Percentiles rank a stretch among this genome's conserved stretches.
phyloP scores from a whole-genome alignment of 148 eudicot species.

The Tetragonia tetragonoides region DNA sequence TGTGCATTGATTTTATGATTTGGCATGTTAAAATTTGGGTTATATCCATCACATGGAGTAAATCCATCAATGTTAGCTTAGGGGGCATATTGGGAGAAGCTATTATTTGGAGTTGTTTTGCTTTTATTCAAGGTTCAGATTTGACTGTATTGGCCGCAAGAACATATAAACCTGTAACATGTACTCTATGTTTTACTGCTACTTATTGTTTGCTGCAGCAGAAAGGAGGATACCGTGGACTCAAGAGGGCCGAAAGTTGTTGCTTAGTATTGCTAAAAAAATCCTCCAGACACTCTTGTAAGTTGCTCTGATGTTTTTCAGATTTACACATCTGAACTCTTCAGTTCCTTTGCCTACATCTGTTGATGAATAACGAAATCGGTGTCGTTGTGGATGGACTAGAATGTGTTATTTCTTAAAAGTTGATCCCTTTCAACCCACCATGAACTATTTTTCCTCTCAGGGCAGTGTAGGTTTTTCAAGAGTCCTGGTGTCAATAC shows the following conservation, averaged over 20 bases:
- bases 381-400: neutral
- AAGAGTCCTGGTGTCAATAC: neutral
- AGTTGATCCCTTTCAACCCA: neutral
- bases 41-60: neutral
- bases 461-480: neutral
- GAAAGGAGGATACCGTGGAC: conserved; percentile 29
- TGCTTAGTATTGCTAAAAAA: conserved; percentile 75
- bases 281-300: conserved; percentile 81
- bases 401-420: too few relatives aligned
- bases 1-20: neutral
- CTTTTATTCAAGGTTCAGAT: neutral
- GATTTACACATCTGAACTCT: neutral
- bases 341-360: neutral
- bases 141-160: neutral
- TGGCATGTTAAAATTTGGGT: neutral
- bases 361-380: neutral
- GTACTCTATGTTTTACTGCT: conserved; percentile 14
- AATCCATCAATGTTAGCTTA: neutral
- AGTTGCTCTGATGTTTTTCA: conserved; percentile 27
- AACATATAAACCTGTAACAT: neutral
- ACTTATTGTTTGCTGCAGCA: conserved; percentile 21
- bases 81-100: neutral
- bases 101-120: neutral
- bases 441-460: neutral
- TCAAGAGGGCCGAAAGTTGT: conserved; percentile 35